Base-by-base conservation (phyloP, 371 early-diverging fungal genomes). In the Amoeboaphelidium protococcarum region DNA sequence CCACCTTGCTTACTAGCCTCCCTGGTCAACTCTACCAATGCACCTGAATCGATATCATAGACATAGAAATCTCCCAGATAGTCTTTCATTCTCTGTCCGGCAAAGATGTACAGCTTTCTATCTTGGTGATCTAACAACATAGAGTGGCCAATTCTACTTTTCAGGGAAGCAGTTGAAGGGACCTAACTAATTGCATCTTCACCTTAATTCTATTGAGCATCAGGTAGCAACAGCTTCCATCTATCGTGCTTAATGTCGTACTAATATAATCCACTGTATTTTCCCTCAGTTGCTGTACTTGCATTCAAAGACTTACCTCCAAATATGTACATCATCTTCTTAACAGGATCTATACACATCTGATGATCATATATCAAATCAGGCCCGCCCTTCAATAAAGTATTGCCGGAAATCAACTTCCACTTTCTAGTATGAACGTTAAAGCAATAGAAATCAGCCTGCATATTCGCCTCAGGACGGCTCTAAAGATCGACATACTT, bases 281-380 rank as follows among this genome's bases (percentile, higher is more conserved):
- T 19, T 2, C 13, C 25, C 19, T 48, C 48, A 42, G 23, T 19
- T 20, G 63, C n/a, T n/a, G n/a, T n/a, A 2, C 65, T 65, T 16
- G 58, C 52, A 40, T 58, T 63, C 22, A 86, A 69, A 0, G 69
- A 67, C 31, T 77, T 66, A 40, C 95, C 95, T 37, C 95, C 95
- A 66, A 85, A 90, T 2, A 88, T 69, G 57, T 85, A 94, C 0
- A 94, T 47, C 10, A 65, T 67, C 44, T 73, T 68, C 10, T 56
- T 52, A 2, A 65, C 59, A 2, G 76, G 51, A 52, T 94, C 91
- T 26, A 90, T 61, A 48, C 76, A 75, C 82, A 94, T 85, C 64
- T 94, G 91, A 53, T 90, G 80, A 57, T 94, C 92, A 53, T 76
- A 94, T 19, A 91, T 64, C 12, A 92, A 63, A 40, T 71, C 73